Evolutionary conservation across 2,329 filamentous ascomycete species (phyloP), one percentile per base, ranked within the genome.

Genomic region (Aspergillus candidus): DNA sequence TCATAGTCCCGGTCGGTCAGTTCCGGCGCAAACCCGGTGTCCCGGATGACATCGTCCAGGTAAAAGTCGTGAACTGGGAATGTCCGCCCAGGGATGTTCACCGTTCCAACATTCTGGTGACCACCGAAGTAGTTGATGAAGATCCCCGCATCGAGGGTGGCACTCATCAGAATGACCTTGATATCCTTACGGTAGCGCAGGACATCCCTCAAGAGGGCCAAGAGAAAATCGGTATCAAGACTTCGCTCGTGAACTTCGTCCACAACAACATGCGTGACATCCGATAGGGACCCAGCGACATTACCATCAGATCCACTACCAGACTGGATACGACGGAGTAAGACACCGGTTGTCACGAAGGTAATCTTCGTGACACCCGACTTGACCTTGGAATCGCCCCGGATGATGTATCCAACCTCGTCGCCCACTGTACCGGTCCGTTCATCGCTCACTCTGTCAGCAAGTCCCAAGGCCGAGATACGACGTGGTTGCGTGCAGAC

Each of bases 201-300:
- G 6, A 95, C 87, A 61, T 95, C 86, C 43, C 88, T 81, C 30
- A 98, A 72, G 40, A 98, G 77, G 35, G 90, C 89, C 41, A 98
- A 76, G 8, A 97, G 72, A 60, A 98, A 96, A 63, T 98, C 91
- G 0, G 90, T 96, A 60, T 97, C 93, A 8, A 98, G 73, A 67
- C 88, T 94, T 43, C 91, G 82, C 66, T 98, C 91, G 69, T 98
- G 91, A 3, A 97, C 91, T 67, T 98, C 91, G 62, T 98, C 91
- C 35, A 97, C 89, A 13, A 97, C 86, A 6, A 98, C 81, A 62
- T 98, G 93, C 54, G 87, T 96, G 50, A 98, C 84, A 65, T 96
- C 88, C 5, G 87, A 86, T 37, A 98, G 69, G 32, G 89, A 88
- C 14, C 84, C 79, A 41, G 87, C 78, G 1, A 95, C 82, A 59